phyloP scores from a whole-genome alignment of 73 alveolate species.

The Blepharisma stoltei region DNA sequence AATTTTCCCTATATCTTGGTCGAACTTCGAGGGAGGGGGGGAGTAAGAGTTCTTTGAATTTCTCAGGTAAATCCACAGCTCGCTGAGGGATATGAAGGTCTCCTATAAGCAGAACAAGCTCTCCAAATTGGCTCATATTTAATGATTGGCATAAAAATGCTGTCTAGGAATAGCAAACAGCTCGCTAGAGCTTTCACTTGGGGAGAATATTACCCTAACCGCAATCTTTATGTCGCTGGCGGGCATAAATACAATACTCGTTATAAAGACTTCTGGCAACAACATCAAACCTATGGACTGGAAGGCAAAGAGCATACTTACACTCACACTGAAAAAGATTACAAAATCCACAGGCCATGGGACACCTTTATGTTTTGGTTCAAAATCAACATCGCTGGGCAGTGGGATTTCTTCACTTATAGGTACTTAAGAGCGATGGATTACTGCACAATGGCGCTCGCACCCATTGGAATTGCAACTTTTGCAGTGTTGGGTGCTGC shows the following conservation, averaged over 20 bases:
- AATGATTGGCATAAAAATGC: conserved; percentile 3
- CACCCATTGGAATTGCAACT: conserved; percentile 25
- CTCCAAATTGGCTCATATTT: conserved; percentile 22
- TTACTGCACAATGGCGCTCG: conserved; percentile 20
- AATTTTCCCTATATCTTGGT: too few species aligned
- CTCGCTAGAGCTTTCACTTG: neutral
- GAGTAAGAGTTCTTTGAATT: conserved; percentile 76
- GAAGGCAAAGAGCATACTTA: conserved; percentile 33
- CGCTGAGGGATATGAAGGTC: conserved; percentile 90
- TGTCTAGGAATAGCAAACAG: conserved; percentile 3
- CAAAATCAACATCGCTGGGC: conserved; percentile 26
- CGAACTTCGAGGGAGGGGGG: too few species aligned
- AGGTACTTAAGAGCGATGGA: conserved; percentile 33
- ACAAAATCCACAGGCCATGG: conserved; percentile 34
- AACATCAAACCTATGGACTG: conserved; percentile 22
- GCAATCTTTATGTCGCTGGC: conserved; percentile 31
- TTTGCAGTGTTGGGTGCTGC: conserved; percentile 15
- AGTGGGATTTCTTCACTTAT: conserved; percentile 31
- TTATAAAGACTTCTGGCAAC: conserved; percentile 11
- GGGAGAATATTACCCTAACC: conserved; percentile 31
- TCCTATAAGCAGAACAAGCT: conserved; percentile 74
- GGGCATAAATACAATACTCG: conserved; percentile 35
- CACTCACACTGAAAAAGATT: conserved; percentile 23
- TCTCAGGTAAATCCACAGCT: conserved; percentile 69
- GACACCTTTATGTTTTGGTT: conserved; percentile 29